phyloP scores from a whole-genome alignment of 106 monocot genomes.

The Dendrobium huoshanense region DNA sequence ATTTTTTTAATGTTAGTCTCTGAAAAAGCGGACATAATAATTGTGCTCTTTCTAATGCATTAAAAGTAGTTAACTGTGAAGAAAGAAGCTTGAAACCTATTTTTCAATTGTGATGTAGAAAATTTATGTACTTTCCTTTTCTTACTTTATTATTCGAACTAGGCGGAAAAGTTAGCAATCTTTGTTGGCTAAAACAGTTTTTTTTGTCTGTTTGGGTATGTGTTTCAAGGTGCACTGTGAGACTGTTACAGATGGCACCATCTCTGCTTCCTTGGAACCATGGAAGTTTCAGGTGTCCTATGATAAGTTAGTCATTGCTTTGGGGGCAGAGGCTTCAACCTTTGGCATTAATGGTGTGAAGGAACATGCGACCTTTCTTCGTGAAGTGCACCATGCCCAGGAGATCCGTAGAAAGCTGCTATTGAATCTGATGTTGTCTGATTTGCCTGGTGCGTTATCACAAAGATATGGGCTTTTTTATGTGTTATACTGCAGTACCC shows the following conservation, averaged over 20 bases:
- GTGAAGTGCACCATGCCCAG: constrained; percentile 90
- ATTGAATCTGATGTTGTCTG: constrained; percentile 91
- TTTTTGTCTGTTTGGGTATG: background rate
- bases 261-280: constrained; percentile 30
- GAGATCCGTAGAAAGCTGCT: constrained; percentile 82
- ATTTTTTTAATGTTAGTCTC: background rate
- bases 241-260: constrained; percentile 48
- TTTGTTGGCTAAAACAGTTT: background rate
- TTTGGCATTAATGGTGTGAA: constrained; percentile 83
- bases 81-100: too few relatives aligned
- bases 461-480: background rate
- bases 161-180: background rate
- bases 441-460: constrained; percentile 61
- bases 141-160: background rate
- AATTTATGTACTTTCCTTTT: background rate
- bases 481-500: background rate
- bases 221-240: constrained; percentile 61
- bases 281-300: constrained; percentile 83
- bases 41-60: background rate
- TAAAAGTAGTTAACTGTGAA: background rate
- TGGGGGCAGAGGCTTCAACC: constrained; percentile 84
- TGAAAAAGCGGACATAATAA: background rate
- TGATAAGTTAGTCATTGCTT: constrained; percentile 84
- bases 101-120: background rate
- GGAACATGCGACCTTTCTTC: constrained; percentile 85